Evolutionary conservation across 805 yeast genomes (phyloP).

Genomic region (Hanseniaspora lachancei): DNA sequence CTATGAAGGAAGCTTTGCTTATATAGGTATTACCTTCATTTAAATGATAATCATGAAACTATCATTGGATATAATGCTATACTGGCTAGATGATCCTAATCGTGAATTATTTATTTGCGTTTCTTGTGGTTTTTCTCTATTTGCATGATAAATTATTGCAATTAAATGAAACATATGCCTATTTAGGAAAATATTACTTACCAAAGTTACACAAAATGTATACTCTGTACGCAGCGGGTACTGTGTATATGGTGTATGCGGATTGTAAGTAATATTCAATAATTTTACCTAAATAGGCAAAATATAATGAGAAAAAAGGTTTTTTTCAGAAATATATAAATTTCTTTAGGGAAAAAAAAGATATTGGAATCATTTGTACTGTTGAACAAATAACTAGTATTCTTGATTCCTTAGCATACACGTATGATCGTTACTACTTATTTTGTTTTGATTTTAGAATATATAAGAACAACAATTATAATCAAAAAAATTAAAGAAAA

Average conservation of each 20-base stretch:
- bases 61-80: neutral
- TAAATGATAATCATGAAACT: neutral
- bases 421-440: neutral
- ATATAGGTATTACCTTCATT: neutral
- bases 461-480: neutral
- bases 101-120: neutral
- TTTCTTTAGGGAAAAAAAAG: neutral
- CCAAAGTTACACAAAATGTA: neutral
- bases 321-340: neutral
- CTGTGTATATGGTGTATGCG: neutral
- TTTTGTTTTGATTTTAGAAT: neutral
- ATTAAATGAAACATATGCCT: neutral
- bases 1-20: neutral
- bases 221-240: neutral
- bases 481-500: neutral
- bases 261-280: neutral
- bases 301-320: neutral
- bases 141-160: neutral
- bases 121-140: neutral
- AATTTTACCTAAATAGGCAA: slow-evolving; percentile 3
- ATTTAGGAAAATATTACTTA: neutral
- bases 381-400: no score
- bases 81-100: neutral
- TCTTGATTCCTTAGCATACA: neutral
- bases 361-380: neutral